Base-by-base conservation (phyloP, 805 yeast genomes). In the Saccharomyces eubayanus region DNA sequence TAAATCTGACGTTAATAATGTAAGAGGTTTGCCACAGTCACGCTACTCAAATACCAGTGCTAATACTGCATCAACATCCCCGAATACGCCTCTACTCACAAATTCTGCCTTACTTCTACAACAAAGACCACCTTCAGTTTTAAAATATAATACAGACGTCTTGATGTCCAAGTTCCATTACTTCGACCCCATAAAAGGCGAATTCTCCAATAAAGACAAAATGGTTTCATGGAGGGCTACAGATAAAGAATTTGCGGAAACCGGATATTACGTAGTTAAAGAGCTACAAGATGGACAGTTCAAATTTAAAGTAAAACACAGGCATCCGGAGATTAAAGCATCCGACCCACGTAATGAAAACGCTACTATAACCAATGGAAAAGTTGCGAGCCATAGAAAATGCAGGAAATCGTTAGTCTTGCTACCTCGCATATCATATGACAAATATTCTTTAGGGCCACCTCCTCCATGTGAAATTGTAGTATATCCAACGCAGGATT, bases 401-500 rank as follows among this genome's bases (percentile, higher is more conserved):
- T 31, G 46, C 14, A 63, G 66, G 46, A 41, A 31, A 3, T 50
- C 52, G 8, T 48, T 67, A 31, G 50, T 54, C 9, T 31, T 31
- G 4, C 20, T 62, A 16, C 59, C 63, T 10, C 57, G 67, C 2
- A 78, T 74, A 36, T 70, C 77, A 5, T 87, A 77, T 65, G 96
- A 89, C 66, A 77, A 82, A 54, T 75, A 84, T 62, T 87, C 95
- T 0, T 64, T 88, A 11, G 95, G 94, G 0, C 83, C 85, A 0
- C 80, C 83, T 16, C 96, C 96, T 0, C 76, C 83, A 3, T 72
- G 80, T 8, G 90, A 85, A 61, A 67, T 90, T 41, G 79, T 89
- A 1, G 74, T 88, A 4, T 84, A 88, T 78, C 85, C 84, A 20
- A 72, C 54, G 24, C 49, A 57, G 3, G 54, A 55, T 3, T 56